phyloP scores from a whole-genome alignment of 805 yeast species.

The Komagataella ulmi region DNA sequence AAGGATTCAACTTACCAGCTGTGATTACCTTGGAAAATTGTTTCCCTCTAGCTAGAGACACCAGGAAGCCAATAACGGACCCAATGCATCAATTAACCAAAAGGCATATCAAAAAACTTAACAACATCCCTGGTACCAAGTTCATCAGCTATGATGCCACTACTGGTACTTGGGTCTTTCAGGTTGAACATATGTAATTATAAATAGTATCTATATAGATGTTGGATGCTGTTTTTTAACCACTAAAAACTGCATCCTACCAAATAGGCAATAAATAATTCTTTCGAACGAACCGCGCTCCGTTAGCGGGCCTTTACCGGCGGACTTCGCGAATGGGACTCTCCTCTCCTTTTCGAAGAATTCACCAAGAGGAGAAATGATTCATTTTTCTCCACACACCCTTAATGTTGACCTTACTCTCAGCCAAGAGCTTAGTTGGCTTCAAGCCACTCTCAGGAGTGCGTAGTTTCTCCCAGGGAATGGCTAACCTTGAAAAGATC shows the following conservation, averaged over 20 bases:
- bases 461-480: slow-evolving; percentile 11
- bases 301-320: not conserved
- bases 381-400: not conserved
- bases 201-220: not conserved
- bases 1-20: slow-evolving; percentile 73
- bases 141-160: slow-evolving; percentile 70
- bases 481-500: slow-evolving; percentile 32
- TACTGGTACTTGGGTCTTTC: slow-evolving; percentile 61
- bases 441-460: not conserved
- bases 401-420: not conserved
- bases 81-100: slow-evolving; percentile 59
- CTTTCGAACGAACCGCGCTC: not conserved
- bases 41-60: slow-evolving; percentile 65
- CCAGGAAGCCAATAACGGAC: slow-evolving; percentile 63
- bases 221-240: not conserved
- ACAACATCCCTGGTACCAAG: slow-evolving; percentile 40
- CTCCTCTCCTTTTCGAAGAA: not conserved
- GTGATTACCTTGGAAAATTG: slow-evolving; percentile 65
- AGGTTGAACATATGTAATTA: slow-evolving; percentile 25
- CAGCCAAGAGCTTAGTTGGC: not conserved
- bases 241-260: not conserved
- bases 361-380: not conserved
- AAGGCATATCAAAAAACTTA: slow-evolving; percentile 56
- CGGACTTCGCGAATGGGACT: not conserved
- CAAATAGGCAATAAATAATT: not conserved